A percentile compares a stretch with the other conserved stretches of the same genome.
Evolutionary conservation across 768 basidiomycete species (phyloP).

Genomic region (Kwoniella europaea): DNA sequence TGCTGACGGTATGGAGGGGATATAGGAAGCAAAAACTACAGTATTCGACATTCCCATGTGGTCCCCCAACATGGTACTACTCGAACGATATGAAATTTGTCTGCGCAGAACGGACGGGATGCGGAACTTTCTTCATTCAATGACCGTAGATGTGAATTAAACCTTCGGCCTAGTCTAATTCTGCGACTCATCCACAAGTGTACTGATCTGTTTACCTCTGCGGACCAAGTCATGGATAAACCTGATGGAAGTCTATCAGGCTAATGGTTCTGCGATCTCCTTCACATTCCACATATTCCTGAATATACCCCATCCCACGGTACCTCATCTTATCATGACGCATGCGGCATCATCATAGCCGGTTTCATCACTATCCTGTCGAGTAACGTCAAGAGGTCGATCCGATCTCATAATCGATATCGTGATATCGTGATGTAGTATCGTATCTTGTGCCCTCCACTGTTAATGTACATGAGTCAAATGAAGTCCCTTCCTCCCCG

Average conservation of each 20-base stretch:
- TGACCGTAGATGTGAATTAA: constrained; percentile 1
- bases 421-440: background rate
- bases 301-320: background rate
- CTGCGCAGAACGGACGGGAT: constrained; percentile 19
- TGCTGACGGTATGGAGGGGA: too few relatives aligned
- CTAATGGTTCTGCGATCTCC: too few relatives aligned
- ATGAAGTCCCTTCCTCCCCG: background rate
- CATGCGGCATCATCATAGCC: background rate
- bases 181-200: background rate
- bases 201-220: background rate
- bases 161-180: background rate
- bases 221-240: too few relatives aligned
- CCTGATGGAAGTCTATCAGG: too few relatives aligned
- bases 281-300: too few relatives aligned
- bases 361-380: background rate
- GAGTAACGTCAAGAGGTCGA: background rate
- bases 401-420: background rate
- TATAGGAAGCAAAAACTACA: constrained; percentile 10
- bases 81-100: constrained; percentile 12
- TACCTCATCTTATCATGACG: background rate
- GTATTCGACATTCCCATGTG: constrained; percentile 14
- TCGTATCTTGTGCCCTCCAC: background rate
- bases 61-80: constrained; percentile 19
- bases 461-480: background rate
- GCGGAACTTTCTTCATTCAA: constrained; percentile 12